A percentile compares a stretch with the other conserved stretches of the same genome.
Conservation (phyloP, 1,139 yeast species). For the Hansenula lynferdii region DNA sequence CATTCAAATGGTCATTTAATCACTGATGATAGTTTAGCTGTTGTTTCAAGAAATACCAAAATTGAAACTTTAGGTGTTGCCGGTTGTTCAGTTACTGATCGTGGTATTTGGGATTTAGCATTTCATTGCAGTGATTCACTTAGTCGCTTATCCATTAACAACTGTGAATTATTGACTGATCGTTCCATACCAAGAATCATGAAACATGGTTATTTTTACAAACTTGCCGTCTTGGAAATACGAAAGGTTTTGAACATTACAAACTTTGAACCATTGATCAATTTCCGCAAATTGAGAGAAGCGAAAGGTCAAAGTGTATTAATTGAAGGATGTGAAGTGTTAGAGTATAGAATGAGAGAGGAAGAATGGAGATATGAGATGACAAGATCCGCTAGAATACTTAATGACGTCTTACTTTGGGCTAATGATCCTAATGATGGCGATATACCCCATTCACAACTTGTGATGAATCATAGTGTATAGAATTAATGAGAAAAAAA, state of each 20-base stretch:
- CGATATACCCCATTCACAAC: conserved; percentile 19
- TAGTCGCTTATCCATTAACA: conserved; percentile 72
- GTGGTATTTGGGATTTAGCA: conserved; percentile 77
- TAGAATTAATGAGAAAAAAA: not conserved
- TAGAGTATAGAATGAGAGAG: conserved; percentile 53
- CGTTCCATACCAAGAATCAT: conserved; percentile 62
- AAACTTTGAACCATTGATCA: conserved; percentile 59
- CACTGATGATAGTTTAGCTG: conserved; percentile 64
- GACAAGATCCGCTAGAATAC: conserved; percentile 45
- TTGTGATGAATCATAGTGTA: not conserved
- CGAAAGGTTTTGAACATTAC: conserved; percentile 56
- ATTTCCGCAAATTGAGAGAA: conserved; percentile 61
- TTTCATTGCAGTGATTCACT: conserved; percentile 48
- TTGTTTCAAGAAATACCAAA: conserved; percentile 47
- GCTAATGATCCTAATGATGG: conserved; percentile 44
- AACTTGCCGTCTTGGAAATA: conserved; percentile 72
- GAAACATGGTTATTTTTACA: conserved; percentile 47
- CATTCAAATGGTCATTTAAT: conserved; percentile 63
- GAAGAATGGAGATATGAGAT: conserved; percentile 61
- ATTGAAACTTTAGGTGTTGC: conserved; percentile 81
- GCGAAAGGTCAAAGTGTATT: conserved; percentile 45
- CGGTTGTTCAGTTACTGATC: conserved; percentile 78
- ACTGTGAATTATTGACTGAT: conserved; percentile 64
- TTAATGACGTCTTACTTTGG: conserved; percentile 56
- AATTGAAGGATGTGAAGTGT: conserved; percentile 71